Evolutionary conservation across 139 green algal species (phyloP).

Genomic region (Micractinium conductrix): DNA sequence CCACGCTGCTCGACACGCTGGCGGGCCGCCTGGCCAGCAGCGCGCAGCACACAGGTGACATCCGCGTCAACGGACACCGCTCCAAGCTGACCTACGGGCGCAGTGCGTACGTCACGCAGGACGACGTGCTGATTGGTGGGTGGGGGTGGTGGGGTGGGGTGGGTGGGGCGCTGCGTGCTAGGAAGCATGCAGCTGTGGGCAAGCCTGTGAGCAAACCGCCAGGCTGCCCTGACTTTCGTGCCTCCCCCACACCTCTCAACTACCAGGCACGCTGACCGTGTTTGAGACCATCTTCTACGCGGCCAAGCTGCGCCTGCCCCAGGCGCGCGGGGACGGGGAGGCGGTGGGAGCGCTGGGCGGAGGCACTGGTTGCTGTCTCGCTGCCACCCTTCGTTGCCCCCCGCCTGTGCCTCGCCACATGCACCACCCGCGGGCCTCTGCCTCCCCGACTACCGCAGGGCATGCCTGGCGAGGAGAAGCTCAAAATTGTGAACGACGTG

Average conservation of each 20-base stretch:
- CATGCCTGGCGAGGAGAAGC: slow-evolving; percentile 39
- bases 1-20: slow-evolving; percentile 49
- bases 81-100: slow-evolving; percentile 34
- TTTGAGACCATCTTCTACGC: slow-evolving; percentile 65
- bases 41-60: slow-evolving; percentile 6
- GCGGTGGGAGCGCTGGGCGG: neutral
- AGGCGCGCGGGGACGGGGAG: neutral
- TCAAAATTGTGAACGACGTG: slow-evolving; percentile 40
- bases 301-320: slow-evolving; percentile 63
- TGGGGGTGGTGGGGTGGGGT: too few species aligned
- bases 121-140: slow-evolving; percentile 37
- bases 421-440: too few species aligned
- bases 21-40: slow-evolving; percentile 39
- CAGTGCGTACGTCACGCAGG: slow-evolving; percentile 44
- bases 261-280: slow-evolving; percentile 48
- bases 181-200: too few species aligned
- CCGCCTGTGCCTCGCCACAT: neutral
- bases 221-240: too few species aligned
- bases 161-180: too few species aligned
- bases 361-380: neutral
- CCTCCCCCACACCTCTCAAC: too few species aligned
- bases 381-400: neutral
- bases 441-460: neutral
- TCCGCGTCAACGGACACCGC: slow-evolving; percentile 31
- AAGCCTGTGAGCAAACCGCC: too few species aligned